A percentile compares a stretch with the other conserved stretches of the same genome.
phyloP scores from a whole-genome alignment of 768 basidiomycete genomes.

The Agaricus subrufescens region DNA sequence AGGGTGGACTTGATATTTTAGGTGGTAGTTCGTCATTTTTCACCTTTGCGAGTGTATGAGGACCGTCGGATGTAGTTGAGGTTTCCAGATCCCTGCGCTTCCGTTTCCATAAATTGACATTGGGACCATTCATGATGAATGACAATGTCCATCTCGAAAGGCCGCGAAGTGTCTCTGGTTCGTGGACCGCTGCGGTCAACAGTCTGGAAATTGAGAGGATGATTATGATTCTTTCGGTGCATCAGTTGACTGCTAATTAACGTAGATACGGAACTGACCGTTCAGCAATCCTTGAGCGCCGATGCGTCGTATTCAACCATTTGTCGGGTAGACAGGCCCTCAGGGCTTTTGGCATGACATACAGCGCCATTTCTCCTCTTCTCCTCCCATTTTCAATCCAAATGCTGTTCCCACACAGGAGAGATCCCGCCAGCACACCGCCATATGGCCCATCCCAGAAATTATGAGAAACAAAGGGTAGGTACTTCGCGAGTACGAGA shows the following conservation, averaged over 20 bases:
- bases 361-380: conserved; percentile 76
- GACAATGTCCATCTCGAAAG: conserved; percentile 68
- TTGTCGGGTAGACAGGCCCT: conserved; percentile 54
- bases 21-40: conserved; percentile 1
- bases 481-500: conserved; percentile 53
- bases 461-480: conserved; percentile 69
- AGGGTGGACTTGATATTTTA: neutral
- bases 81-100: conserved; percentile 26
- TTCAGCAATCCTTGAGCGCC: conserved; percentile 41
- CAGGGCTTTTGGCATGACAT: conserved; percentile 70
- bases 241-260: conserved; percentile 1
- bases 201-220: conserved; percentile 61
- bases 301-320: conserved; percentile 43
- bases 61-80: conserved; percentile 22
- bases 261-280: conserved; percentile 33
- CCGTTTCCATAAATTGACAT: conserved; percentile 48
- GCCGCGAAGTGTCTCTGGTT: conserved; percentile 63
- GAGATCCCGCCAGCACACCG: conserved; percentile 58
- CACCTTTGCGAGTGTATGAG: conserved; percentile 14
- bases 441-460: conserved; percentile 79
- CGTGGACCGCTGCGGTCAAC: conserved; percentile 57
- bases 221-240: conserved; percentile 44
- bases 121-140: conserved; percentile 61
- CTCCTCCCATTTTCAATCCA: conserved; percentile 71
- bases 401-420: conserved; percentile 71